Evolutionary conservation across 805 yeast species (phyloP), one percentile per base, ranked within the genome.

Genomic region (Candida suzukii): DNA sequence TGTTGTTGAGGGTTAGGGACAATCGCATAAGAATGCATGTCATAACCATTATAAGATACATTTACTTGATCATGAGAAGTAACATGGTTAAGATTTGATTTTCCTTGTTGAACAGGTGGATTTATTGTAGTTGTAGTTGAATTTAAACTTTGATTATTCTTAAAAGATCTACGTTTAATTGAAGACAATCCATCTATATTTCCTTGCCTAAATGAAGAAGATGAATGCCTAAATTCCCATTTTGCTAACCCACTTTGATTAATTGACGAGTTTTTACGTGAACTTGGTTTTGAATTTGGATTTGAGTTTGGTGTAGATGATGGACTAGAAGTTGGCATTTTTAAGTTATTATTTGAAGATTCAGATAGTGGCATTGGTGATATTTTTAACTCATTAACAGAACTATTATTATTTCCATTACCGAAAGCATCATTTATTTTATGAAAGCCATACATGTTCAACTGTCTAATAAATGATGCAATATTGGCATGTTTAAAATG

Each of bases 151-250:
- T 24, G 26, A n/a, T 21, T 27, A 19, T 7, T 59, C 27, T 55
- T 58, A 38, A 59, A 53, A 2, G 93, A 76, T 37, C 96, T 66
- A 46, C 98, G 71, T 60, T 87, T 90, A 57, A 90, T 91, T 14
- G 74, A 68, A 41, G 84, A 75, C 46, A 90, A 64, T 11, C 83
- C 70, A 35, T 80, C 93, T 14, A 78, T 61, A 57, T 88, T 93
- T 33, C 96, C 96, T 40, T 87, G 80, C 49, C 77, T 74, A 64
- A 90, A 90, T 45, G 74, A 72, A 28, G 83, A 86, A 3, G 86
- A 79, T 22, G 85, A 76, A 58, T 90, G 98, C 43, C 80, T 79
- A 62, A 90, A 90, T 64, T 91, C 97, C 98, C 98, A 90, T 14
- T 54, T 45, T 16, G 50, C 45, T 5, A 48, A 35, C 2, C 46